These are phyloP conservation scores for Xylariaceae sp. DNA, from an alignment of 2,329 filamentous ascomycete genomes.

Conservation along the genomic window DNA sequence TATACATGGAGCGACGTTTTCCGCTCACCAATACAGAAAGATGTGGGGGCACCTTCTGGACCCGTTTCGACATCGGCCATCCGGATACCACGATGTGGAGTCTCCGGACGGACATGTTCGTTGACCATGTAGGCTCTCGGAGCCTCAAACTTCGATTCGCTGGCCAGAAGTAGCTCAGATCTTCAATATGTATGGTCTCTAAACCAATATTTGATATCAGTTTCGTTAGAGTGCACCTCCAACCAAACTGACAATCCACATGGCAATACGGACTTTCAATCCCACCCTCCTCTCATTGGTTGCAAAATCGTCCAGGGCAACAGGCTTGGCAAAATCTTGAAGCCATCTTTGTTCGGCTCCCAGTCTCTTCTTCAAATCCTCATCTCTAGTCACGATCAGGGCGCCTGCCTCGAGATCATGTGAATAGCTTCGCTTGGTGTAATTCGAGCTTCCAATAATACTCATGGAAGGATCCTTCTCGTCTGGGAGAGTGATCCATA, in stretches of 20 bases:
- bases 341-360: constrained; percentile 81
- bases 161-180: constrained; percentile 11
- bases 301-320: constrained; percentile 80
- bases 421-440: constrained; percentile 91
- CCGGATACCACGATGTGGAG: constrained; percentile 2
- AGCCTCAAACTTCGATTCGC: neutral
- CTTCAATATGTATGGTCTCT: neutral
- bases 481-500: constrained; percentile 81
- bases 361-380: constrained; percentile 72
- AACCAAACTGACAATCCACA: constrained; percentile 89
- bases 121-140: constrained; percentile 7
- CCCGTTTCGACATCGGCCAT: neutral
- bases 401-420: constrained; percentile 91
- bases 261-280: constrained; percentile 82
- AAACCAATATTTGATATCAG: neutral
- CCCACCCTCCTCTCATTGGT: constrained; percentile 83
- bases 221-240: constrained; percentile 77
- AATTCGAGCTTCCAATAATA: constrained; percentile 91
- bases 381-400: constrained; percentile 80
- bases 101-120: constrained; percentile 1
- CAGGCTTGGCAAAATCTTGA: constrained; percentile 71
- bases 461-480: constrained; percentile 75
- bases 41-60: neutral
- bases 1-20: constrained; percentile 29
- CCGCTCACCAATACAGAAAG: constrained; percentile 26